phyloP scores from a whole-genome alignment of 2,329 filamentous ascomycete species.

The Coniochaeta ligniaria region DNA sequence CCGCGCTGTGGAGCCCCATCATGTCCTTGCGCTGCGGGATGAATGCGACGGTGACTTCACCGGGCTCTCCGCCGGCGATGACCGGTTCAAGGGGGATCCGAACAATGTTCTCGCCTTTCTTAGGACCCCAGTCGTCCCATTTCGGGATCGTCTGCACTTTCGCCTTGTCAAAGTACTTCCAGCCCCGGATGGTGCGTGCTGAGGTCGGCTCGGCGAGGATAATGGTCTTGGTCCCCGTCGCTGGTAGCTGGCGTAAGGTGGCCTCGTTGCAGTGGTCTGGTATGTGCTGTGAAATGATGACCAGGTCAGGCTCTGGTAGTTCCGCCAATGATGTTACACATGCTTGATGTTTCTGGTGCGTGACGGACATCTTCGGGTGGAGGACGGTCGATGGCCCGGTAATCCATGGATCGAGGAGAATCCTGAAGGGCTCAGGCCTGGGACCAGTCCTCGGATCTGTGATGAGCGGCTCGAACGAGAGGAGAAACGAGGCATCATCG shows the following conservation, averaged over 20 bases:
- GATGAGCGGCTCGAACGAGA: slow-evolving; percentile 52
- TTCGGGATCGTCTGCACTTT: slow-evolving; percentile 36
- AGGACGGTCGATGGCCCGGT: slow-evolving; percentile 52
- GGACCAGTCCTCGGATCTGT: slow-evolving; percentile 25
- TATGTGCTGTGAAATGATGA: slow-evolving; percentile 37
- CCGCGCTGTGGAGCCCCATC: slow-evolving; percentile 55
- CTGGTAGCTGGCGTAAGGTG: slow-evolving; percentile 57
- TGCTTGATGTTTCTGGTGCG: slow-evolving; percentile 45
- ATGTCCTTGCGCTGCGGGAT: slow-evolving; percentile 54
- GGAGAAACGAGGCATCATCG: slow-evolving; percentile 56
- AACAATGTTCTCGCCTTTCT: slow-evolving; percentile 24
- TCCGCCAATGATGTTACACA: slow-evolving; percentile 45
- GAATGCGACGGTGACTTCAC: slow-evolving; percentile 66
- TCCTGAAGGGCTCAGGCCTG: slow-evolving; percentile 48
- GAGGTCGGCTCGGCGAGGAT: slow-evolving; percentile 60
- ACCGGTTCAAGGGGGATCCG: slow-evolving; percentile 47
- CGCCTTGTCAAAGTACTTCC: slow-evolving; percentile 58
- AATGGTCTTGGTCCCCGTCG: slow-evolving; percentile 43
- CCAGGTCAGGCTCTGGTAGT: slow-evolving; percentile 34
- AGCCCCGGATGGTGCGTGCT: slow-evolving; percentile 57
- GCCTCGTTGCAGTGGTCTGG: slow-evolving; percentile 65
- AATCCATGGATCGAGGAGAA: slow-evolving; percentile 69
- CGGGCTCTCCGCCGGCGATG: slow-evolving; percentile 42
- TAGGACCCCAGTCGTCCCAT: slow-evolving; percentile 34
- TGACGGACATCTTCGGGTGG: slow-evolving; percentile 53